Conservation (phyloP, 2,329 filamentous ascomycete genomes). For the Byssothecium circinans region DNA sequence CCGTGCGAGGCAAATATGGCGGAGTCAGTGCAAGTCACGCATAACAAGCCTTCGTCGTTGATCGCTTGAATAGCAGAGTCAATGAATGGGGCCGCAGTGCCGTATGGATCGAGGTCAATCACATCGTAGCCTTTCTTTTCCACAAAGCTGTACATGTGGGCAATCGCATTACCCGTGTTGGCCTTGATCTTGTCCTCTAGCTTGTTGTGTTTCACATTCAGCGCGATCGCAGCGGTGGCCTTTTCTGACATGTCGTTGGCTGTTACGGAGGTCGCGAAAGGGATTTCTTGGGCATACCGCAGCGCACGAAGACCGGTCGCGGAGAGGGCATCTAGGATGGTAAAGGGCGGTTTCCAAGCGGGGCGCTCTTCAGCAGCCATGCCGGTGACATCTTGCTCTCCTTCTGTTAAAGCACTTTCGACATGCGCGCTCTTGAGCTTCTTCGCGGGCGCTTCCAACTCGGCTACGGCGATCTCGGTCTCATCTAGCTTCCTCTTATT, state of each 20-base stretch:
- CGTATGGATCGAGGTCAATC: constrained; percentile 95
- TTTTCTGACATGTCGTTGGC: constrained; percentile 85
- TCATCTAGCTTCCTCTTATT: constrained; percentile 32
- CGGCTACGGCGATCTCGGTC: constrained; percentile 7
- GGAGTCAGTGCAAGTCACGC: constrained; percentile 95
- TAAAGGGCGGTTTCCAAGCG: constrained; percentile 31
- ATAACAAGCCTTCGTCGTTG: constrained; percentile 85
- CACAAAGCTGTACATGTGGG: constrained; percentile 82
- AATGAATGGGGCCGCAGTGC: constrained; percentile 87
- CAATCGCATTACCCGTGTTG: constrained; percentile 79
- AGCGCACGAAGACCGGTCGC: constrained; percentile 89
- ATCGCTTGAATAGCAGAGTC: constrained; percentile 87
- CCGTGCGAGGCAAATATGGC: constrained; percentile 92
- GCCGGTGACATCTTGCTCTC: not conserved
- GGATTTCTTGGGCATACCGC: constrained; percentile 88
- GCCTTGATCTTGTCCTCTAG: constrained; percentile 71
- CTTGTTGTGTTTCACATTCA: constrained; percentile 83
- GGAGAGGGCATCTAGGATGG: constrained; percentile 92
- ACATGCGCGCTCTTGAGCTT: constrained; percentile 28
- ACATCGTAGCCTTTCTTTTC: constrained; percentile 73
- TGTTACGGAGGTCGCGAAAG: constrained; percentile 77
- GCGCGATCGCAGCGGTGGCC: constrained; percentile 77
- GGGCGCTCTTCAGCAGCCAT: constrained; percentile 8
- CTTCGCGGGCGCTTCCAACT: constrained; percentile 21
- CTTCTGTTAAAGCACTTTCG: constrained; percentile 11